Percentiles rank a stretch among this genome's conserved stretches.
Conservation (phyloP, 345 rosid species). For the Heritiera fomes region DNA sequence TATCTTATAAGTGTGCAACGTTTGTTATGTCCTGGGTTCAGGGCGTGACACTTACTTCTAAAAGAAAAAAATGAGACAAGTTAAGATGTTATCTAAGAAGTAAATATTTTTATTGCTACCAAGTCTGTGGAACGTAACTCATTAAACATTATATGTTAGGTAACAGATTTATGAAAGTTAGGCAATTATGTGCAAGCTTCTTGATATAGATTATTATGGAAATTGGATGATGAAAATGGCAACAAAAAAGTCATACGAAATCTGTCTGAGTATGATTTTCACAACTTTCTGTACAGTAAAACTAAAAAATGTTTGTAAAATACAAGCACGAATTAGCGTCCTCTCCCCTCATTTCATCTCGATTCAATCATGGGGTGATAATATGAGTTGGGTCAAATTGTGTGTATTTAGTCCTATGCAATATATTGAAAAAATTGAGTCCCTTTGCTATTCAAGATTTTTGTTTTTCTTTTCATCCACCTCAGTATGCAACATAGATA, state of each 20-base stretch:
- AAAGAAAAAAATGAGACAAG: too few relatives aligned
- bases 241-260: neutral
- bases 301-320: neutral
- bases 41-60: too few relatives aligned
- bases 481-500: too few relatives aligned
- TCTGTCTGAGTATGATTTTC: neutral
- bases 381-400: neutral
- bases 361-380: neutral
- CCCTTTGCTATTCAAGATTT: too few relatives aligned
- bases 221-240: conserved; percentile 1
- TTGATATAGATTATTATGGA: neutral
- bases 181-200: neutral
- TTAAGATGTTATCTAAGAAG: too few relatives aligned
- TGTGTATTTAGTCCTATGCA: too few relatives aligned
- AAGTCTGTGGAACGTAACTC: conserved; percentile 55
- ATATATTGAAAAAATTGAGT: too few relatives aligned
- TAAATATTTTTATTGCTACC: conserved; percentile 50
- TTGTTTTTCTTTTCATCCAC: too few relatives aligned
- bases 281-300: neutral
- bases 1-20: too few relatives aligned
- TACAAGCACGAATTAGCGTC: neutral
- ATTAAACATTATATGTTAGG: neutral
- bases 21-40: too few relatives aligned
- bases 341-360: neutral
- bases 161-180: neutral